Evolutionary conservation across 805 yeast species (phyloP).

Genomic region (Saccharomycopsis guyanensis): DNA sequence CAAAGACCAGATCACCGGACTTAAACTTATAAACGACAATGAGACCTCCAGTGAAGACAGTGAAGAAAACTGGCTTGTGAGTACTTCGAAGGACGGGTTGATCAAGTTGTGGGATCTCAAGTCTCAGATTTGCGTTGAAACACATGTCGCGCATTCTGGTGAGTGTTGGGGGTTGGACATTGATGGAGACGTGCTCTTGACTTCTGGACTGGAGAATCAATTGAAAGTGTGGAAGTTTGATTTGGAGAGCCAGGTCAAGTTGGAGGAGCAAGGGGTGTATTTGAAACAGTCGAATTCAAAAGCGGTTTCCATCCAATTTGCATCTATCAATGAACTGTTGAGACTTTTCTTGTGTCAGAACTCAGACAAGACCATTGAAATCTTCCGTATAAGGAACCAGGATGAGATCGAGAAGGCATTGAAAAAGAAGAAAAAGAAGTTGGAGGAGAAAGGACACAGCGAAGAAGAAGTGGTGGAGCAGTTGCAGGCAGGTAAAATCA

Average conservation of each 20-base stretch:
- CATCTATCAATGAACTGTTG: conserved; percentile 31
- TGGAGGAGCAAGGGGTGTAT: conserved; percentile 55
- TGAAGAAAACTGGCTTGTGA: conserved; percentile 51
- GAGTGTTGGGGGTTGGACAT: conserved; percentile 80
- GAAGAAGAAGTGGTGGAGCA: conserved; percentile 52
- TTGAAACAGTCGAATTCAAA: conserved; percentile 74
- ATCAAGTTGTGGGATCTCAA: conserved; percentile 91
- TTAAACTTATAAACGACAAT: conserved; percentile 39
- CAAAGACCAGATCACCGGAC: conserved; percentile 78
- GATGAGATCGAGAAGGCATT: conserved; percentile 77
- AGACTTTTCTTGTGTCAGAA: conserved; percentile 62
- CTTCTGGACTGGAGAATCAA: conserved; percentile 77
- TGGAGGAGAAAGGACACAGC: conserved; percentile 59
- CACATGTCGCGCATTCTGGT: conserved; percentile 87
- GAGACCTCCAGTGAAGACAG: conserved; percentile 5
- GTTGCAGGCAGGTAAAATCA: conserved; percentile 40
- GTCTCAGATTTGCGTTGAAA: conserved; percentile 84
- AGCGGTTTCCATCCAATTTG: conserved; percentile 53
- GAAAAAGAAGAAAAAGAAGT: conserved; percentile 67
- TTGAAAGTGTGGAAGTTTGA: conserved; percentile 78
- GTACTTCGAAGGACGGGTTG: conserved; percentile 83
- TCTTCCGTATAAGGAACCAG: conserved; percentile 65
- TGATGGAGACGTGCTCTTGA: conserved; percentile 37
- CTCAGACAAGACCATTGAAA: conserved; percentile 71
- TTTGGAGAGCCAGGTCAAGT: conserved; percentile 33